phyloP scores from a whole-genome alignment of 78 protist species.

The Pigoraptor vietnamica region DNA sequence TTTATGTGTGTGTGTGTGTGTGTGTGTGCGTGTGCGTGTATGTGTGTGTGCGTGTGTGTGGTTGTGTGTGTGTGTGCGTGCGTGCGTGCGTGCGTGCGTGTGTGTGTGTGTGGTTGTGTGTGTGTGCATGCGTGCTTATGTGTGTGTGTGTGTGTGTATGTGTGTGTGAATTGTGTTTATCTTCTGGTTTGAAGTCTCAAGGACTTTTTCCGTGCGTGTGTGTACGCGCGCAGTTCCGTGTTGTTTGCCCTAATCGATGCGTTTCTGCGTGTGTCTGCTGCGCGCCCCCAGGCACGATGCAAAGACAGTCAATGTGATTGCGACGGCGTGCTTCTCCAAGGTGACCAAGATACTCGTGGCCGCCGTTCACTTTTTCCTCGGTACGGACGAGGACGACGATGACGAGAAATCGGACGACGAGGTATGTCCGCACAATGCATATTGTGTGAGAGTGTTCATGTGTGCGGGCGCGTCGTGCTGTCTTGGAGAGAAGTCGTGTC shows the following conservation, averaged over 20 bases:
- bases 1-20: background rate
- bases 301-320: slow-evolving; percentile 81
- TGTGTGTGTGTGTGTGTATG: no score
- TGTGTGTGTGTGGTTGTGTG: background rate
- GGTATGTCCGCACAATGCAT: background rate
- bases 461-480: background rate
- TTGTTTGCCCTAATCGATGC: no score
- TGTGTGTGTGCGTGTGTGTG: background rate
- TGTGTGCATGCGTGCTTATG: background rate
- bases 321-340: slow-evolving; percentile 61
- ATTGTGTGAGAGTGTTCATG: background rate
- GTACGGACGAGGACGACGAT: slow-evolving; percentile 13
- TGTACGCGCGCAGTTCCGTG: no score
- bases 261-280: no score
- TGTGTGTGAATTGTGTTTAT: no score
- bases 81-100: background rate
- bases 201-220: no score
- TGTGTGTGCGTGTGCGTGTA: background rate
- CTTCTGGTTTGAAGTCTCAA: no score
- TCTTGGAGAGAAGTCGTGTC: no score
- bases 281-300: slow-evolving; percentile 29
- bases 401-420: background rate
- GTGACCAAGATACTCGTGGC: slow-evolving; percentile 45
- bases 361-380: slow-evolving; percentile 69
- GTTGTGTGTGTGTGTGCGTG: background rate